Evolutionary conservation across 2,329 filamentous ascomycete species (phyloP), one percentile per base, ranked within the genome.

Genomic region (Xylariales sp.): DNA sequence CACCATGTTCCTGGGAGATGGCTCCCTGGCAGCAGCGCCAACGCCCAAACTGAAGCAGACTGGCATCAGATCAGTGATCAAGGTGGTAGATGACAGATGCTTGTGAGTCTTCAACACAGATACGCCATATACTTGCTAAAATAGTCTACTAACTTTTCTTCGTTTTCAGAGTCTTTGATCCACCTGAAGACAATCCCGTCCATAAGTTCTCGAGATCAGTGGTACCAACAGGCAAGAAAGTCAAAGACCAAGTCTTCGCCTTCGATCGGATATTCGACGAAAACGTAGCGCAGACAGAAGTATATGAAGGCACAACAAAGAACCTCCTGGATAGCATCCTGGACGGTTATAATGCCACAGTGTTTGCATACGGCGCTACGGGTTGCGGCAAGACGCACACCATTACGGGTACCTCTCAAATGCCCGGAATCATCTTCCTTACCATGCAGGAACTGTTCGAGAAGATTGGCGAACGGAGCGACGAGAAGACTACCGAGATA

Each of bases 391-490:
- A 98, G 70, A 98, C 93, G 18, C 93, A 98, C 63, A 98, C 93
- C 8, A 98, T 98, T 57, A 88, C 84, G 3, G 93, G 93, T 51
- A 96, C 91, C 0, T 69, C 88, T 2, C 86, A 95, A 60, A 86
- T 95, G 57, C 93, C 93, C 0, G 93, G 93, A 43, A 97, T 98
- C 56, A 98, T 98, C 61, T 98, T 97, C 67, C 70, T 98, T 55
- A 97, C 93, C 1, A 98, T 98, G 90, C 91, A 97, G 64, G 93
- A 98, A 65, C 73, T 98, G 18, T 98, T 98, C 58, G 93, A 98
- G 68, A 88, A 91, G 63, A 95, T 98, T 51, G 71, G 74, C n/a
- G 93, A 97, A 43, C 70, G 87, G 40, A 84, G 83, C 47, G 81
- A 86, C 44, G 89, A 95, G 46, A 97, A 96, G 65, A 74, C 82